These are phyloP conservation scores for Amaranthus tricolor DNA, from an alignment of 179 eudicot species.

Conservation along the genomic window DNA sequence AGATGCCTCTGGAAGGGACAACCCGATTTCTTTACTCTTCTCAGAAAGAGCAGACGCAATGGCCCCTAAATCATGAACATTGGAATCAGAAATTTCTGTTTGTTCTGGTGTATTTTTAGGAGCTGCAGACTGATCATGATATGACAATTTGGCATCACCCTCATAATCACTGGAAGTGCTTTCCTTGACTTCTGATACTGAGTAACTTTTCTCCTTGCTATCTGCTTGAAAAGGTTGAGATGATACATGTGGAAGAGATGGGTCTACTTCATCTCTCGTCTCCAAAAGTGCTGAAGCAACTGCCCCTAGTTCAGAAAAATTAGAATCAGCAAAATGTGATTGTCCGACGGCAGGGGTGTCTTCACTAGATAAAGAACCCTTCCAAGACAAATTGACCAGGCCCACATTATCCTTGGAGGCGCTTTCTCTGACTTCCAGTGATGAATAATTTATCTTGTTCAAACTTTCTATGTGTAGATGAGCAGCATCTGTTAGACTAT, in stretches of 20 bases:
- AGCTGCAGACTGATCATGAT: conserved; percentile 25
- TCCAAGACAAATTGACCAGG: conserved; percentile 19
- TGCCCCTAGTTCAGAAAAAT: conserved; percentile 22
- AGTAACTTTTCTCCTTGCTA: conserved; percentile 18
- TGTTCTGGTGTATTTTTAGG: conserved; percentile 33
- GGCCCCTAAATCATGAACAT: conserved; percentile 25
- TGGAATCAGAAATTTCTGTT: conserved; percentile 25
- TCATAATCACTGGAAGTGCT: conserved; percentile 18
- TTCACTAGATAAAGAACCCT: conserved; percentile 30
- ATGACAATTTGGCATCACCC: conserved; percentile 19
- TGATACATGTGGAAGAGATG: conserved; percentile 27
- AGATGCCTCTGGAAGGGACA: conserved; percentile 28
- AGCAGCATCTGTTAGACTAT: conserved; percentile 20
- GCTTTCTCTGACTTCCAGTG: conserved; percentile 30
- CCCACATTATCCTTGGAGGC: conserved; percentile 21
- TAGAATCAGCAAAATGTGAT: conserved; percentile 24
- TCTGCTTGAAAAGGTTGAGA: conserved; percentile 23
- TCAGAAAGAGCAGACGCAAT: conserved; percentile 27
- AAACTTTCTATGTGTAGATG: conserved; percentile 23
- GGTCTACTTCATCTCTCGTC: conserved; percentile 27
- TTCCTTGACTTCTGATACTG: conserved; percentile 27
- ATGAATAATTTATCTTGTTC: conserved; percentile 18
- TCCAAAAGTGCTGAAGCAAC: conserved; percentile 27
- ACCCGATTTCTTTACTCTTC: conserved; percentile 28
- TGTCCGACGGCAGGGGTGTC: conserved; percentile 27